Evolutionary conservation across 202 grass and related monocot genomes (phyloP).

Genomic region (Dendrocalamus latiflorus): DNA sequence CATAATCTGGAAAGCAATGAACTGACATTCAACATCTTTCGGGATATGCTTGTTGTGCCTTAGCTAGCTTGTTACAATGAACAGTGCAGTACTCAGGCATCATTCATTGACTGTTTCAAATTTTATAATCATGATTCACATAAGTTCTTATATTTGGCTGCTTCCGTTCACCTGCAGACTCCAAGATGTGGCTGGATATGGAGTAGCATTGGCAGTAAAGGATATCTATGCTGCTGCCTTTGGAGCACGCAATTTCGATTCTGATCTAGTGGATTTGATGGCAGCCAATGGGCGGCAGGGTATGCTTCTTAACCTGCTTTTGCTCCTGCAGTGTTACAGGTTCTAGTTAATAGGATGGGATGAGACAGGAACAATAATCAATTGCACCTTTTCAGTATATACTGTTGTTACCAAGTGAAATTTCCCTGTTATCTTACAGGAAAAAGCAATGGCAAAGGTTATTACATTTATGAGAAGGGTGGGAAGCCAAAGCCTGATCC

Average conservation of each 20-base stretch:
- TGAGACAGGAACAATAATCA: neutral
- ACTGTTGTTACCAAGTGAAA: constrained; percentile 18
- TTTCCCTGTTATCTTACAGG: constrained; percentile 46
- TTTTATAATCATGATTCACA: neutral
- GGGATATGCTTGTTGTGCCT: constrained; percentile 11
- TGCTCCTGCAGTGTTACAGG: constrained; percentile 7
- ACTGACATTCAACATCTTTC: neutral
- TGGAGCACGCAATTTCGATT: constrained; percentile 48
- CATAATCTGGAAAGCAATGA: neutral
- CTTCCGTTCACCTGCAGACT: constrained; percentile 44
- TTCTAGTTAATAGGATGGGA: constrained; percentile 19
- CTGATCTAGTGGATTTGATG: constrained; percentile 62
- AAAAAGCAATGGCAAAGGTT: constrained; percentile 87
- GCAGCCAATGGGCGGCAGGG: constrained; percentile 70
- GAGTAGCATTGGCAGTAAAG: constrained; percentile 89
- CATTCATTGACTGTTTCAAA: neutral
- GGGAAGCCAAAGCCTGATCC: constrained; percentile 94
- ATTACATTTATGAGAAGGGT: constrained; percentile 92
- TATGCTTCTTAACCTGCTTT: constrained; percentile 43
- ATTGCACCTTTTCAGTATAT: neutral
- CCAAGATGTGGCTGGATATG: constrained; percentile 97
- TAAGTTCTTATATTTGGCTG: neutral
- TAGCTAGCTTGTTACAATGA: constrained; percentile 2
- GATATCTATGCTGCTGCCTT: constrained; percentile 69
- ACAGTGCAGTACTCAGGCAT: neutral